These are phyloP conservation scores for Lasiosphaeriaceae sp. DNA, from an alignment of 495 filamentous ascomycete species.

Conservation along the genomic window DNA sequence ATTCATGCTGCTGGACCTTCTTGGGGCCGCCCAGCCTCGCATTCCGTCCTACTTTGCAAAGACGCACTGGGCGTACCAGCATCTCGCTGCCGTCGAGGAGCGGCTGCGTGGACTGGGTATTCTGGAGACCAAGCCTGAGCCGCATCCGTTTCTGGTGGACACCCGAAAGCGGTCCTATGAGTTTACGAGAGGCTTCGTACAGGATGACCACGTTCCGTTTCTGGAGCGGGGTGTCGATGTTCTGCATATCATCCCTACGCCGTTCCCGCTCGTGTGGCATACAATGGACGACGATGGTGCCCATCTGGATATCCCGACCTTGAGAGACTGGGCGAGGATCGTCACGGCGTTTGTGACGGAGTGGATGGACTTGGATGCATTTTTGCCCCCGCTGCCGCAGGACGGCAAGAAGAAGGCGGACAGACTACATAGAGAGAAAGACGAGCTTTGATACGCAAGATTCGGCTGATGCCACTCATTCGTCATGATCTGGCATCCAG, in stretches of 20 bases:
- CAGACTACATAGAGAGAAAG: constrained; percentile 10
- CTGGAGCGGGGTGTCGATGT: constrained; percentile 79
- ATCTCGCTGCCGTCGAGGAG: constrained; percentile 62
- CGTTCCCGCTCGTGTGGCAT: constrained; percentile 89
- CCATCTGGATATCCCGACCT: constrained; percentile 78
- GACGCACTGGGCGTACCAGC: constrained; percentile 90
- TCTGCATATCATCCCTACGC: constrained; percentile 78
- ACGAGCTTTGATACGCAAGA: constrained; percentile 17
- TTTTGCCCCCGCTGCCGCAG: constrained; percentile 32
- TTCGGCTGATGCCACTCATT: not conserved
- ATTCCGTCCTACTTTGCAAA: constrained; percentile 79
- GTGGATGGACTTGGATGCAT: constrained; percentile 88
- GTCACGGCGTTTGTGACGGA: constrained; percentile 81
- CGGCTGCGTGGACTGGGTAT: constrained; percentile 56
- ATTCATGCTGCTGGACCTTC: constrained; percentile 89
- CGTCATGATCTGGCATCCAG: not conserved
- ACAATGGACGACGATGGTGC: constrained; percentile 75
- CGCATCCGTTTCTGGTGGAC: constrained; percentile 45
- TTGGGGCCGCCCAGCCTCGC: constrained; percentile 65
- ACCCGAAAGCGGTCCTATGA: constrained; percentile 46
- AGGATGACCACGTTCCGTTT: constrained; percentile 92
- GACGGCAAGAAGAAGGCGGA: not conserved
- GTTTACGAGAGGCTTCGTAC: constrained; percentile 49
- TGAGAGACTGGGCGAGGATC: constrained; percentile 83
- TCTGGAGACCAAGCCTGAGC: constrained; percentile 31